These are phyloP conservation scores for Teratosphaeria gauchensis DNA, from an alignment of 2,329 filamentous ascomycete genomes.

Conservation along the genomic window DNA sequence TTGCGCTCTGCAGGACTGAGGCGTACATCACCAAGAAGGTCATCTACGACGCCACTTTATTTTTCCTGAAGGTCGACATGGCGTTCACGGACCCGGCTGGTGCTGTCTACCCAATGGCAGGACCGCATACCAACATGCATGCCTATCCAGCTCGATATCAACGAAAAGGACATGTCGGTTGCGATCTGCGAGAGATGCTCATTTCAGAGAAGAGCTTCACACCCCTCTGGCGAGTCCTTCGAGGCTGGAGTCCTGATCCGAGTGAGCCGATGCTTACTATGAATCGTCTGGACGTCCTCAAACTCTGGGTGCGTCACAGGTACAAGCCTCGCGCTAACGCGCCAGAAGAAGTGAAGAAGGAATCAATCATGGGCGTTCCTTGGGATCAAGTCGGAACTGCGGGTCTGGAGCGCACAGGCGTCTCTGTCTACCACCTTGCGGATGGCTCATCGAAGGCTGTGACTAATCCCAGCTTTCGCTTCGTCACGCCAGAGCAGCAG, in stretches of 20 bases:
- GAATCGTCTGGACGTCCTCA: conserved; percentile 42
- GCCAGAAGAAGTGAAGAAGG: conserved; percentile 14
- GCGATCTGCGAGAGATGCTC: conserved; percentile 45
- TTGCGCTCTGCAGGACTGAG: conserved; percentile 43
- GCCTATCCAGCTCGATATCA: conserved; percentile 2
- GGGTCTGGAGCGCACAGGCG: conserved; percentile 41
- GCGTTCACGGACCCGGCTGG: conserved; percentile 54
- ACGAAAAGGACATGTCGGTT: conserved; percentile 25
- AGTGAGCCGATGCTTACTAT: conserved; percentile 11
- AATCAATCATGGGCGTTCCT: conserved; percentile 43
- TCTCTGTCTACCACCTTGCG: background rate
- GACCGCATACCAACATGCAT: conserved; percentile 3
- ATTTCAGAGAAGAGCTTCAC: conserved; percentile 22
- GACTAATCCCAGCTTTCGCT: conserved; percentile 3
- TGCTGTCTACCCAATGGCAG: conserved; percentile 7
- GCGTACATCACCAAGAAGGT: conserved; percentile 50
- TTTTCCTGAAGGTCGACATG: conserved; percentile 65
- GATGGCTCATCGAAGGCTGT: conserved; percentile 1
- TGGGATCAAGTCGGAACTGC: conserved; percentile 42
- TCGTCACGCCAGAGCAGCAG: conserved; percentile 5
- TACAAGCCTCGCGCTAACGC: conserved; percentile 28
- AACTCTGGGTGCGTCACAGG: conserved; percentile 50
- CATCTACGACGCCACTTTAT: conserved; percentile 52
- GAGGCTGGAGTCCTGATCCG: conserved; percentile 42
- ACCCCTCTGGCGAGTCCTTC: conserved; percentile 49